phyloP scores from a whole-genome alignment of 2,329 filamentous ascomycete genomes.

The Sporothrix mexicana region DNA sequence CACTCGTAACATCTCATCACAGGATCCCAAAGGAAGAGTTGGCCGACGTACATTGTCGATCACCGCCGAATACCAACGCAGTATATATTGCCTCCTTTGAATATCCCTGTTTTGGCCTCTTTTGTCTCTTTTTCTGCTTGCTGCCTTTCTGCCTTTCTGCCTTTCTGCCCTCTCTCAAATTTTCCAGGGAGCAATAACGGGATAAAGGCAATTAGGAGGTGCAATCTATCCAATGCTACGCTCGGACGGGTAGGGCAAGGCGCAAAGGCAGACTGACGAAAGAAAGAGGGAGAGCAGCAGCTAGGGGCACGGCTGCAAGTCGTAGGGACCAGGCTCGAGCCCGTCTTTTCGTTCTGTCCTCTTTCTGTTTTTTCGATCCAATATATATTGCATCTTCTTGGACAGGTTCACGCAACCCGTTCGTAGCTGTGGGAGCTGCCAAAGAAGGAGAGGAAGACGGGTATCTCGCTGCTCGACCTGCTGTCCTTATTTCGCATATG shows the following conservation, averaged over 20 bases:
- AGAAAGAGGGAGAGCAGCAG: neutral
- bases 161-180: neutral
- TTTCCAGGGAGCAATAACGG: slow-evolving; percentile 21
- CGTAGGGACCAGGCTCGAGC: slow-evolving; percentile 1
- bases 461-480: neutral
- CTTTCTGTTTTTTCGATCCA: neutral
- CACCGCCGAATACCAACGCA: too few species aligned
- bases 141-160: neutral
- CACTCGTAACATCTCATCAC: neutral
- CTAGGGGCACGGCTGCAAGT: slow-evolving; percentile 6
- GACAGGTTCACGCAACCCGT: neutral
- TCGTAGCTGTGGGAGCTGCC: slow-evolving; percentile 1
- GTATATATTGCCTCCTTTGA: neutral
- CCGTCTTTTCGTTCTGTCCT: neutral
- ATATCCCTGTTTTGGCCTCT: too few species aligned
- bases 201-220: neutral
- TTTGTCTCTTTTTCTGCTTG: too few species aligned
- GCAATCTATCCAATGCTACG: slow-evolving; percentile 12
- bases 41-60: neutral
- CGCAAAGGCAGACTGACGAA: neutral
- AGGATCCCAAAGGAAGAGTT: too few species aligned
- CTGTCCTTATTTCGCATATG: slow-evolving; percentile 4
- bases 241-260: slow-evolving; percentile 22
- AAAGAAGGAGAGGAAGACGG: neutral
- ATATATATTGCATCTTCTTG: neutral